Evolutionary conservation across 495 filamentous ascomycete genomes (phyloP).

Genomic region (Talaromyces proteolyticus): DNA sequence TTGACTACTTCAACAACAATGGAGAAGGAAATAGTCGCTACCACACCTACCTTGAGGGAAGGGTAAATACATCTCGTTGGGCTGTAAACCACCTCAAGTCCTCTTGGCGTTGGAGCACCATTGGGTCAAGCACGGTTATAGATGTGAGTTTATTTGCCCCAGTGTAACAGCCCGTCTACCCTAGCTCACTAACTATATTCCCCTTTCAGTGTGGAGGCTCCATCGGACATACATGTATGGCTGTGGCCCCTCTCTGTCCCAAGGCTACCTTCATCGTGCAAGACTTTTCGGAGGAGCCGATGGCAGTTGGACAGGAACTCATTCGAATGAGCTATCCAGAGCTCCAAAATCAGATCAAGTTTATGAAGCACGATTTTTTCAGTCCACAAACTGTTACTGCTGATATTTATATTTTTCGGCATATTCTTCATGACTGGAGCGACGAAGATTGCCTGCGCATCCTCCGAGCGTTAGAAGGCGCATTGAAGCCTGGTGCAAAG

Average conservation of each 20-base stretch:
- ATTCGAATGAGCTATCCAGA: constrained; percentile 16
- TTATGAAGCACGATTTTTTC: constrained; percentile 38
- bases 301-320: constrained; percentile 16
- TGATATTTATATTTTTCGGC: constrained; percentile 37
- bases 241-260: constrained; percentile 23
- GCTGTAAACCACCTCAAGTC: constrained; percentile 15
- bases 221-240: constrained; percentile 29
- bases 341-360: constrained; percentile 32
- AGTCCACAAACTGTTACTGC: constrained; percentile 29
- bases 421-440: constrained; percentile 42
- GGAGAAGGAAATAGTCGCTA: constrained; percentile 9
- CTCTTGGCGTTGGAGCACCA: constrained; percentile 9
- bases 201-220: constrained; percentile 32
- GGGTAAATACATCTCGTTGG: constrained; percentile 13
- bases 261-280: constrained; percentile 29
- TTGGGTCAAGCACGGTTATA: constrained; percentile 11
- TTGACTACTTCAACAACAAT: constrained; percentile 12
- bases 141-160: constrained; percentile 11
- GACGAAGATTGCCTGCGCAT: constrained; percentile 27
- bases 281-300: constrained; percentile 19
- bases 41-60: constrained; percentile 15
- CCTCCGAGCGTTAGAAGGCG: constrained; percentile 41
- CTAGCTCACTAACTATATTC: not conserved
- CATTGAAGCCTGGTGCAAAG: constrained; percentile 47
- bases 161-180: not conserved